Base-by-base conservation (phyloP, 139 green algal species). In the Limnomonas spitsbergensis region DNA sequence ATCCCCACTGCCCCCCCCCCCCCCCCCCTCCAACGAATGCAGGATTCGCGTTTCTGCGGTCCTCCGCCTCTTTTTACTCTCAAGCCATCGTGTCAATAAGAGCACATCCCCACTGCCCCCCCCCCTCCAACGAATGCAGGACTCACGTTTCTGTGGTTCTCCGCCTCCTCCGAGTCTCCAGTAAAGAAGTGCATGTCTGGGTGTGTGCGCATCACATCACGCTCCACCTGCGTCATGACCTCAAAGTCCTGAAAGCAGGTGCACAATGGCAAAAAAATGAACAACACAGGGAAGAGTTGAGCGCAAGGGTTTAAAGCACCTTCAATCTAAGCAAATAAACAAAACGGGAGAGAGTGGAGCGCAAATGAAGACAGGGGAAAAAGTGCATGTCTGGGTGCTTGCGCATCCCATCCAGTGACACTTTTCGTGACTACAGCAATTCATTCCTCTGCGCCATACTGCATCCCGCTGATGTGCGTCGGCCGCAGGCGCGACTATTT, bases 121-220 rank as follows among this genome's bases (percentile, higher is more conserved):
- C 56, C 56, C 56, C 29, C 27, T 14, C 14, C 14, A 61, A 20
- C 20, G 20, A 14, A 14, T 20, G 14, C 20, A 61, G 47, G 47
- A 14, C 14, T 14, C 70, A 83, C 82, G 78, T 87, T 72, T 47
- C 86, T 66, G 53, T 88, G 86, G 66, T 73, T 54, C 79, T 86
- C 83, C 27, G 83, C 79, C 26, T 86, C 86, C 27, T 79, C 40
- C 3, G 72, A 69, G 32, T 88, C 83, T 3, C 92, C 90, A 38
- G 90, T 95, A 86, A 99, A 99, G 80, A 98, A 99, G 84, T 94
- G 88, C 85, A 98, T 91, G 83, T 97, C 92, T 1, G 95, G 95
- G 79, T 98, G 95, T 4, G 95, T 98, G 66, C 95, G 90, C 84
- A 92, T 87, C 53, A 99, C 94, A 67, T 99, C 95, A 0, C 95